These are phyloP conservation scores for Chaetothyriales sp. DNA, from an alignment of 2,329 filamentous ascomycete species.

Conservation along the genomic window DNA sequence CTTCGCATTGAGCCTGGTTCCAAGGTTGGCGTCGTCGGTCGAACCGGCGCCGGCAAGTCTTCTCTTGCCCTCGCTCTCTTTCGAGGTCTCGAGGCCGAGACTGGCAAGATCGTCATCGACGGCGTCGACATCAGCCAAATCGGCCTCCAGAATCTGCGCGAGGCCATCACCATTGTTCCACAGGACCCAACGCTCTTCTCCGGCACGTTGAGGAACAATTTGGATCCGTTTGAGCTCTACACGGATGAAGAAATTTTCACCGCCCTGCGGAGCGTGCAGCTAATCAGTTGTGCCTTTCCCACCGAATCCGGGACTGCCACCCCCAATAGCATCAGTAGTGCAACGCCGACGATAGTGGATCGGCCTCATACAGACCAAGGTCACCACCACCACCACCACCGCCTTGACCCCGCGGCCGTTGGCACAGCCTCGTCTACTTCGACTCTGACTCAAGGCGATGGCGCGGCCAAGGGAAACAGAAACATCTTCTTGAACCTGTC, in stretches of 20 bases:
- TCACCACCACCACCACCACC: no score
- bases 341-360: constrained; percentile 17
- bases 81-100: constrained; percentile 80
- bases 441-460: constrained; percentile 11
- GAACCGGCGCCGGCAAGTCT: constrained; percentile 92
- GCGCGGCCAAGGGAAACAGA: constrained; percentile 53
- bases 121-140: constrained; percentile 80
- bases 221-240: constrained; percentile 83
- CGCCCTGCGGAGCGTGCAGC: constrained; percentile 72
- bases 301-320: constrained; percentile 26
- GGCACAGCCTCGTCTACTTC: constrained; percentile 12
- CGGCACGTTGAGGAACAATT: constrained; percentile 41
- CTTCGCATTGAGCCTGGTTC: constrained; percentile 78
- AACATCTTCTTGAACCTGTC: constrained; percentile 84
- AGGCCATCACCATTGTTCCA: constrained; percentile 92
- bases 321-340: constrained; percentile 22
- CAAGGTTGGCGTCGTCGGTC: constrained; percentile 90
- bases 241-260: constrained; percentile 83
- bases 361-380: not conserved
- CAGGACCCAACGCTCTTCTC: constrained; percentile 52
- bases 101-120: constrained; percentile 80
- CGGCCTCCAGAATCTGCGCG: constrained; percentile 81
- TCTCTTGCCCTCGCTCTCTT: constrained; percentile 87
- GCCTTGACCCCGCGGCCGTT: constrained; percentile 5
- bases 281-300: constrained; percentile 49